Conservation (phyloP, 2,329 filamentous ascomycete species). For the Emergomyces pasteurianus region DNA sequence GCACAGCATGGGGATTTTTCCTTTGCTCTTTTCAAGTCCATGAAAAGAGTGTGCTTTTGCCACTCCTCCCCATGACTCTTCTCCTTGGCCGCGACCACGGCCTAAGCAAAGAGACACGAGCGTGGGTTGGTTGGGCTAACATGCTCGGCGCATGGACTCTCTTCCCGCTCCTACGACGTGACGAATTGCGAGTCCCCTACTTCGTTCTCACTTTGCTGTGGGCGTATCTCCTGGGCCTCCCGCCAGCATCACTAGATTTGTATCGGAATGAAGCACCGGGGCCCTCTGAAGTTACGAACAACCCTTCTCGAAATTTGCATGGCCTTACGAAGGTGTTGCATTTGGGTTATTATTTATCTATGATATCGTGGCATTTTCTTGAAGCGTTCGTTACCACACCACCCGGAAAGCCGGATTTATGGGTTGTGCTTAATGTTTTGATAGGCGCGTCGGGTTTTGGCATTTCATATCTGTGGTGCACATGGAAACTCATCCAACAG, state of each 20-base stretch:
- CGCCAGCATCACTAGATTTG: slow-evolving; percentile 58
- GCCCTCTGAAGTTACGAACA: slow-evolving; percentile 21
- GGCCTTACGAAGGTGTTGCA: slow-evolving; percentile 61
- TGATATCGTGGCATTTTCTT: slow-evolving; percentile 69
- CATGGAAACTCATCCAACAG: slow-evolving; percentile 47
- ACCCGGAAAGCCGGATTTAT: slow-evolving; percentile 72
- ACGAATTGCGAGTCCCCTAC: slow-evolving; percentile 76
- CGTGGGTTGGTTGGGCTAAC: slow-evolving; percentile 96
- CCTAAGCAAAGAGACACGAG: slow-evolving; percentile 60
- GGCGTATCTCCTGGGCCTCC: slow-evolving; percentile 81
- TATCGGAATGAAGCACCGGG: slow-evolving; percentile 44
- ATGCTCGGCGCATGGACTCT: slow-evolving; percentile 83
- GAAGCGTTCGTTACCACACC: slow-evolving; percentile 61
- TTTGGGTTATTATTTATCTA: slow-evolving; percentile 59
- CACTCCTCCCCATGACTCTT: slow-evolving; percentile 84
- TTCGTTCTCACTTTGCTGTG: slow-evolving; percentile 73
- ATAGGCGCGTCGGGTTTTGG: slow-evolving; percentile 76
- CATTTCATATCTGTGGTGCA: slow-evolving; percentile 83
- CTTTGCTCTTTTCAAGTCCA: slow-evolving; percentile 97
- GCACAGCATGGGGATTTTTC: slow-evolving; percentile 93
- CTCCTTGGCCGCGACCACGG: slow-evolving; percentile 69
- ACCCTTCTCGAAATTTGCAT: slow-evolving; percentile 34
- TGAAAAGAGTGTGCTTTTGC: slow-evolving; percentile 91
- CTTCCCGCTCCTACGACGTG: slow-evolving; percentile 78
- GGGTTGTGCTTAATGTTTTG: slow-evolving; percentile 83